A percentile compares a stretch with the other conserved stretches of the same genome.
Conservation (phyloP, 1,139 yeast species). For the Pneumocystis wakefieldiae region DNA sequence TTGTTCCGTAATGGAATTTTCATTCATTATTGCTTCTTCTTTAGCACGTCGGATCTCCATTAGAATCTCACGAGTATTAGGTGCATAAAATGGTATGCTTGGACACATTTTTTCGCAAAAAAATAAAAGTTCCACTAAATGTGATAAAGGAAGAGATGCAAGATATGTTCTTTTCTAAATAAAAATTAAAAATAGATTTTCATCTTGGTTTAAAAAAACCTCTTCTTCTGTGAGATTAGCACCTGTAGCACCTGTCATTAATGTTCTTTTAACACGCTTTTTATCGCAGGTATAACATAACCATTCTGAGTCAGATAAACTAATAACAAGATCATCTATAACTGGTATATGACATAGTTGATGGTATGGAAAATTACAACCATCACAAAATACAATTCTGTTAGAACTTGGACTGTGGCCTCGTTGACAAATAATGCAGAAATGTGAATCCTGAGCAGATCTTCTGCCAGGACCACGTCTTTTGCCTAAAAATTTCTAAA, state of each 20-base stretch:
- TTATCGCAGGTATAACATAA: constrained; percentile 29
- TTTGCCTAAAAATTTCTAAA: constrained; percentile 5
- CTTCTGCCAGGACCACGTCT: constrained; percentile 12
- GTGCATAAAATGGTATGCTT: constrained; percentile 15
- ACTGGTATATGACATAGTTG: constrained; percentile 32
- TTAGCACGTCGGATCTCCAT: constrained; percentile 8
- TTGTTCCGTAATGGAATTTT: not conserved
- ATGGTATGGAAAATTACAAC: constrained; percentile 30
- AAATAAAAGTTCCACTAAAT: constrained; percentile 28
- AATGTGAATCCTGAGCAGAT: constrained; percentile 19
- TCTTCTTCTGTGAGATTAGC: constrained; percentile 25
- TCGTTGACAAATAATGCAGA: constrained; percentile 30
- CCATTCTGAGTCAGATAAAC: constrained; percentile 33
- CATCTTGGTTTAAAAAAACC: constrained; percentile 9
- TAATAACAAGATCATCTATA: constrained; percentile 29
- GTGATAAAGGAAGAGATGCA: constrained; percentile 27
- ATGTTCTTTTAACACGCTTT: constrained; percentile 24
- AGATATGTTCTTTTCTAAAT: constrained; percentile 26
- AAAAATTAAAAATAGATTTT: not conserved
- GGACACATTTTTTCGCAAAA: constrained; percentile 15
- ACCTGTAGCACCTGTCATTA: constrained; percentile 29
- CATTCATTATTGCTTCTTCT: constrained; percentile 5
- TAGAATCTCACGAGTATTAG: constrained; percentile 11
- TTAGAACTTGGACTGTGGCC: constrained; percentile 29
- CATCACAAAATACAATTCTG: constrained; percentile 31